Percentiles rank a stretch among this genome's conserved stretches.
Evolutionary conservation across 2,329 filamentous ascomycete species (phyloP).

Genomic region (Clonostachys rhizophaga): DNA sequence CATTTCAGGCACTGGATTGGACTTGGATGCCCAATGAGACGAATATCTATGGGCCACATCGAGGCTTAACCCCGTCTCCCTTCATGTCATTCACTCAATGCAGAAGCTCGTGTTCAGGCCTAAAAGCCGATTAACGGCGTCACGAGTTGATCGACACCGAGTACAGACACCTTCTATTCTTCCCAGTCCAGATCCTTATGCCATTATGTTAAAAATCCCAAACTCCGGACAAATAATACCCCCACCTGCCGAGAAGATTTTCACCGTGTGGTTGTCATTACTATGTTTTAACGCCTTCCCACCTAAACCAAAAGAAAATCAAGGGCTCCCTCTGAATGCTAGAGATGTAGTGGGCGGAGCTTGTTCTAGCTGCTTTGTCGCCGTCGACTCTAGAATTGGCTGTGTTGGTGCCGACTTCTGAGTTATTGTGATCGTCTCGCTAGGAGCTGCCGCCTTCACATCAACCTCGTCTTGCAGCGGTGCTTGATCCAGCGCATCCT

Average conservation of each 20-base stretch:
- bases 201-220: neutral
- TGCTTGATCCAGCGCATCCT: neutral
- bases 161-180: constrained; percentile 12
- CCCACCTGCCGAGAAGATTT: no score
- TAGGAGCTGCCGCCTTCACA: no score
- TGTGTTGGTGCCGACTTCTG: constrained; percentile 4
- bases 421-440: no score
- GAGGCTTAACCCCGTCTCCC: neutral
- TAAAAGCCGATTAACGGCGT: neutral
- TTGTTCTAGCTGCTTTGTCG: no score
- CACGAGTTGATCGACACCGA: neutral
- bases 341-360: constrained; percentile 36
- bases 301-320: no score
- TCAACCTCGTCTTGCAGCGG: neutral
- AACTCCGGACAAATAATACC: no score
- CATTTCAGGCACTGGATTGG: no score
- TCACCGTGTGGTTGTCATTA: no score
- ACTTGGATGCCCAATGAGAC: neutral
- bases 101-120: neutral
- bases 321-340: constrained; percentile 55
- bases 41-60: neutral
- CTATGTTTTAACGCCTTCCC: no score
- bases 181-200: neutral
- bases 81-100: neutral
- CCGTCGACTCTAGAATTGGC: constrained; percentile 2